Conservation (phyloP, 2,329 filamentous ascomycete species). For the Colletotrichum lini region DNA sequence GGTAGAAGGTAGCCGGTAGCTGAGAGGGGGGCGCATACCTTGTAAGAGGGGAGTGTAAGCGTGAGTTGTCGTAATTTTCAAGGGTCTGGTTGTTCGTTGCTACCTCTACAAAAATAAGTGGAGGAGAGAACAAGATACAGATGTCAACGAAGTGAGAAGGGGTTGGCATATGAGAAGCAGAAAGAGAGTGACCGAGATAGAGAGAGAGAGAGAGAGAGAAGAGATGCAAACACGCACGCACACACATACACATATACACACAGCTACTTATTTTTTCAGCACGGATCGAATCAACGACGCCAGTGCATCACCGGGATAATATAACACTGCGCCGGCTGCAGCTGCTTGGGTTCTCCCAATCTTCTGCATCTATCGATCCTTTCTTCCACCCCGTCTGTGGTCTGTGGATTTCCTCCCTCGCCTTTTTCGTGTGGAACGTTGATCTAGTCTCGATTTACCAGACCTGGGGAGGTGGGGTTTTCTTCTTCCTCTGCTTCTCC, state of each 20-base stretch:
- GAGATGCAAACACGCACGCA: constrained; percentile 7
- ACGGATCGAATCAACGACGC: constrained; percentile 18
- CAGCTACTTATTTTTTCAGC: neutral
- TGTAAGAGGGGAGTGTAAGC: constrained; percentile 1
- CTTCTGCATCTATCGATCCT: neutral
- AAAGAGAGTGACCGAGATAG: no score
- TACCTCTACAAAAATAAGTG: neutral
- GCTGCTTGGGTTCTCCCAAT: constrained; percentile 20
- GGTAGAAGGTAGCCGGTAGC: neutral
- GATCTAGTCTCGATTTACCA: constrained; percentile 5
- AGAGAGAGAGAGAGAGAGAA: neutral
- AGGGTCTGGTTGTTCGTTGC: constrained; percentile 9
- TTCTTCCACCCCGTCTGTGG: neutral
- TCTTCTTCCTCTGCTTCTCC: neutral
- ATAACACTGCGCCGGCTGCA: constrained; percentile 38
- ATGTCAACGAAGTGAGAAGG: neutral
- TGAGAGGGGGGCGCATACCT: neutral
- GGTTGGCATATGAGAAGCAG: constrained; percentile 1
- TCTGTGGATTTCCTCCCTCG: neutral
- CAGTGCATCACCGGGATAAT: constrained; percentile 19
- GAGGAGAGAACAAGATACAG: neutral
- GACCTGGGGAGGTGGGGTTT: neutral
- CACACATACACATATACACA: neutral
- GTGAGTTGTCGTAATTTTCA: constrained; percentile 26
- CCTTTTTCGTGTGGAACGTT: constrained; percentile 27